A percentile compares a stretch with the other conserved stretches of the same genome.
phyloP scores from a whole-genome alignment of 768 basidiomycete genomes.

The Russula sp. region DNA sequence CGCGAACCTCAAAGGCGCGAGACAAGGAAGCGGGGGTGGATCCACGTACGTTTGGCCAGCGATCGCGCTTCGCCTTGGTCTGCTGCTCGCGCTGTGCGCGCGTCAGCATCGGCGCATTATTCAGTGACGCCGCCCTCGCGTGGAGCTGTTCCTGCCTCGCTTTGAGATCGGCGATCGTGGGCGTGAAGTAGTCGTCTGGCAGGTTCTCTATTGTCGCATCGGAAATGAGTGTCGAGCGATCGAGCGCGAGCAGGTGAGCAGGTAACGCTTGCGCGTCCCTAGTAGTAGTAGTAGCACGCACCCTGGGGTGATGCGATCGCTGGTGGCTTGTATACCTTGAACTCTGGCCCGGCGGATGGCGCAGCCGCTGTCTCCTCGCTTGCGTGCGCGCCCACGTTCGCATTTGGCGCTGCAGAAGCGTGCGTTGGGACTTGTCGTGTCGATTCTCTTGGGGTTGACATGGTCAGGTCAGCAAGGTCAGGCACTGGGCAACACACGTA shows the following conservation, averaged over 20 bases:
- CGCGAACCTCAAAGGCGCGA: no score
- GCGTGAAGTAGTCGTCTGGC: slow-evolving; percentile 70
- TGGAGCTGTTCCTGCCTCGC: slow-evolving; percentile 57
- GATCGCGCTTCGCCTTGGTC: slow-evolving; percentile 51
- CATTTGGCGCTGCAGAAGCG: not conserved
- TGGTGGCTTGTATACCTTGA: slow-evolving; percentile 22
- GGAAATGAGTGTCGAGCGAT: no score
- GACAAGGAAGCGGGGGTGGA: not conserved
- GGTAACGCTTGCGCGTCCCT: not conserved
- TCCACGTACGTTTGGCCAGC: slow-evolving; percentile 63
- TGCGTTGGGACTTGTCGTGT: not conserved
- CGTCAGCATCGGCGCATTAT: slow-evolving; percentile 65
- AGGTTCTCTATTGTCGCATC: slow-evolving; percentile 31
- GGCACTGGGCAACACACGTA: not conserved
- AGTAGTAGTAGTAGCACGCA: not conserved
- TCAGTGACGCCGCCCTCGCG: slow-evolving; percentile 55
- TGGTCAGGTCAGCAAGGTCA: not conserved
- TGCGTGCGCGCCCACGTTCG: not conserved
- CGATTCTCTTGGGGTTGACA: slow-evolving; percentile 5
- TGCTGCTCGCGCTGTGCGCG: slow-evolving; percentile 58
- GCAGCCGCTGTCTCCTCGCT: not conserved
- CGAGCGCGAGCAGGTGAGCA: not conserved
- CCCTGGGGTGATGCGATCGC: not conserved
- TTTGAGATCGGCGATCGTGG: slow-evolving; percentile 64
- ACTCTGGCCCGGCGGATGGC: not conserved